phyloP scores from a whole-genome alignment of 2,329 filamentous ascomycete species.

The Trichoderma sp. region DNA sequence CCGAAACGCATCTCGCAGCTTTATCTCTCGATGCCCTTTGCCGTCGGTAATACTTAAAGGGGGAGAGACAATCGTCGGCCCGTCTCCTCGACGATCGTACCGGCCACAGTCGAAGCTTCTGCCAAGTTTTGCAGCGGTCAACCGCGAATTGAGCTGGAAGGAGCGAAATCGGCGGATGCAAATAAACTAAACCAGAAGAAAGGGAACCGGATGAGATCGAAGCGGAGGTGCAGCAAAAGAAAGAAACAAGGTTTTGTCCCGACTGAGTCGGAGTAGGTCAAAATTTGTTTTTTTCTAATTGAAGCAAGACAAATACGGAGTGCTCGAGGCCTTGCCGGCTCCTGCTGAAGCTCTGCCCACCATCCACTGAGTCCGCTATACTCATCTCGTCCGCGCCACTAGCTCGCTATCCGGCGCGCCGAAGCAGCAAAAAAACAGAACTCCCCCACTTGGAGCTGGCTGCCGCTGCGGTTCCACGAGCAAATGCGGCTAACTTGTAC shows the following conservation, averaged over 20 bases:
- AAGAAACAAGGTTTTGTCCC: not conserved
- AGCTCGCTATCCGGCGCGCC: conserved; percentile 12
- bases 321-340: not conserved
- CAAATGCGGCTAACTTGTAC: not conserved
- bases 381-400: not conserved
- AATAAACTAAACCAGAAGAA: not conserved
- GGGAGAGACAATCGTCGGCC: not conserved
- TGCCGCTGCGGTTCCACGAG: not conserved
- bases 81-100: not conserved
- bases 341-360: not conserved
- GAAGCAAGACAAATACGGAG: not conserved
- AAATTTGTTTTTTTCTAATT: not conserved
- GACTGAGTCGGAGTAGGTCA: not conserved
- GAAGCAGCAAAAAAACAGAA: not conserved
- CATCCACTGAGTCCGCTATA: conserved; percentile 3
- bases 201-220: not conserved
- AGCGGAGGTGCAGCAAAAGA: not conserved
- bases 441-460: not conserved
- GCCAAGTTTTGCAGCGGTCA: not conserved
- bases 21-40: not conserved
- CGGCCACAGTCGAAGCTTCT: not conserved
- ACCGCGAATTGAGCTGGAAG: not conserved
- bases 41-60: not conserved
- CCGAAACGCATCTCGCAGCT: conserved; percentile 80
- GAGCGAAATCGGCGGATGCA: not conserved